phyloP scores from a whole-genome alignment of 2,329 filamentous ascomycete species.

The Colletotrichum navitas region DNA sequence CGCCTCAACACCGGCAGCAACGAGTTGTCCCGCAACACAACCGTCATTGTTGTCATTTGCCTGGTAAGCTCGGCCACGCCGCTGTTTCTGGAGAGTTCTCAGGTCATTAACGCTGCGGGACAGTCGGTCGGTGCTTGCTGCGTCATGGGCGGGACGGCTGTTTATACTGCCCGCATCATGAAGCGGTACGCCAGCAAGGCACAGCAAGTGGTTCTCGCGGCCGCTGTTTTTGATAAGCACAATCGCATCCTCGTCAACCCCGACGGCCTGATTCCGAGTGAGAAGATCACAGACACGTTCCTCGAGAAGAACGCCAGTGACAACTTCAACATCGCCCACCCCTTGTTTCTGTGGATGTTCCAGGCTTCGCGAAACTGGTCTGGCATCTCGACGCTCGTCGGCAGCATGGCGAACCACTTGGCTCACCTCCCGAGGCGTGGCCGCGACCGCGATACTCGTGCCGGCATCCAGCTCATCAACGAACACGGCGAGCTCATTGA shows the following conservation, averaged over 20 bases:
- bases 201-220: constrained; percentile 70
- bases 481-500: constrained; percentile 70
- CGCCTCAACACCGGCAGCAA: constrained; percentile 56
- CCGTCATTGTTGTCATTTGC: constrained; percentile 79
- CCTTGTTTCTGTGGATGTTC: constrained; percentile 90
- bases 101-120: constrained; percentile 12
- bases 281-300: constrained; percentile 84
- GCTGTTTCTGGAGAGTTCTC: not conserved
- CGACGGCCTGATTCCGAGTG: constrained; percentile 76
- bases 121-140: constrained; percentile 73
- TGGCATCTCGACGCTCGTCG: constrained; percentile 75
- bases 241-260: constrained; percentile 77
- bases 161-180: constrained; percentile 66
- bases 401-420: constrained; percentile 80
- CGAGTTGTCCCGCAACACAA: constrained; percentile 70
- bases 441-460: constrained; percentile 55
- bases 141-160: constrained; percentile 67
- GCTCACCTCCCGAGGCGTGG: constrained; percentile 58
- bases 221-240: constrained; percentile 75
- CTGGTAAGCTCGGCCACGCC: constrained; percentile 64
- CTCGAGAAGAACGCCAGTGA: constrained; percentile 75
- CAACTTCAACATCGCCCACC: constrained; percentile 80
- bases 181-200: constrained; percentile 69
- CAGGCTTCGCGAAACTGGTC: constrained; percentile 84
- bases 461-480: constrained; percentile 59